These are phyloP conservation scores for Penicillium hordei DNA, from an alignment of 2,329 filamentous ascomycete genomes.

Conservation along the genomic window DNA sequence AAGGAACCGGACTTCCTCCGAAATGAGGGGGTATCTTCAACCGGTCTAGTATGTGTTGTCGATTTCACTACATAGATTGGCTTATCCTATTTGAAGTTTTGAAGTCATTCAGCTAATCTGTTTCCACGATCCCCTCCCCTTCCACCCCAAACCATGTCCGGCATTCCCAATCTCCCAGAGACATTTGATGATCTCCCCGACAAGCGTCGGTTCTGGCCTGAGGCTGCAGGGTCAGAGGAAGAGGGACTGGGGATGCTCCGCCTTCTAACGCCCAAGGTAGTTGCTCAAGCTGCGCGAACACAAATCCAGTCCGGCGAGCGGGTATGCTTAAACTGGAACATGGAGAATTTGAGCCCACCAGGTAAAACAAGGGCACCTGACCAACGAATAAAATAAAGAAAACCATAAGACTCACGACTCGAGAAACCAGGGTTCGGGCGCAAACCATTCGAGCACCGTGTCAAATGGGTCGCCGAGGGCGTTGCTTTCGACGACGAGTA, in stretches of 20 bases:
- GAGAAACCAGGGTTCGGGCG: constrained; percentile 52
- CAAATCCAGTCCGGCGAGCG: constrained; percentile 56
- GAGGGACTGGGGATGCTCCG: constrained; percentile 57
- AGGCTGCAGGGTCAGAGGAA: constrained; percentile 46
- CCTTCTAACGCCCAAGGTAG: constrained; percentile 54
- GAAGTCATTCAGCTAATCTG: not conserved
- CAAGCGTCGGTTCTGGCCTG: constrained; percentile 52
- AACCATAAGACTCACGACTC: not conserved
- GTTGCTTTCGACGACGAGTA: constrained; percentile 53
- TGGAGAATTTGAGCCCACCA: constrained; percentile 55
- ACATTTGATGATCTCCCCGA: constrained; percentile 48
- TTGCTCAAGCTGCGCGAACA: constrained; percentile 51
- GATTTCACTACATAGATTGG: not conserved
- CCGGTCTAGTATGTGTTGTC: not conserved
- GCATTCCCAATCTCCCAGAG: constrained; percentile 27
- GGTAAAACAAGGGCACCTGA: constrained; percentile 20
- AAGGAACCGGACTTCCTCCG: constrained; percentile 20
- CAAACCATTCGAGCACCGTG: constrained; percentile 53
- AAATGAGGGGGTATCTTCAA: constrained; percentile 9
- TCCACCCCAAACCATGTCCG: constrained; percentile 22
- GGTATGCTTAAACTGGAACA: constrained; percentile 57
- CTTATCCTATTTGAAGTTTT: not conserved
- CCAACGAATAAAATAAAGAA: no score
- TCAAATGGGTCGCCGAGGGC: constrained; percentile 49
- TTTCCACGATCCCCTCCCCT: not conserved